These are phyloP conservation scores for Dryas drummondii DNA, from an alignment of 306 rosid genomes.

Conservation along the genomic window DNA sequence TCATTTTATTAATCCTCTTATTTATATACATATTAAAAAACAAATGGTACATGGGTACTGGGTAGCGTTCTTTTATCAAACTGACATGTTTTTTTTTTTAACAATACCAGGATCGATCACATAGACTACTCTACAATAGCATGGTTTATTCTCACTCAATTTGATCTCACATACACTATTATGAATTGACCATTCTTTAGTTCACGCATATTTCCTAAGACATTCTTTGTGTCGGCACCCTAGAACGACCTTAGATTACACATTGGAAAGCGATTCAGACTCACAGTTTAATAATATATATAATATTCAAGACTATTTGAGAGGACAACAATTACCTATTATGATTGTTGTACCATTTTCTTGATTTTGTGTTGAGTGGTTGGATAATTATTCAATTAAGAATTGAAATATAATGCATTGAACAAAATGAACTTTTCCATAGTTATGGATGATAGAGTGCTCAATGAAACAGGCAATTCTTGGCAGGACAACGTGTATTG, in stretches of 20 bases:
- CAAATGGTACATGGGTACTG: too few relatives aligned
- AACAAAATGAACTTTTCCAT: background rate
- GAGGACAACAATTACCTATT: background rate
- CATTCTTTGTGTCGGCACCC: too few relatives aligned
- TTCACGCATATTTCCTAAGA: too few relatives aligned
- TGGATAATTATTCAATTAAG: background rate
- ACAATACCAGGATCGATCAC: too few relatives aligned
- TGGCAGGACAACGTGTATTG: background rate
- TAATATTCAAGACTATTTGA: background rate
- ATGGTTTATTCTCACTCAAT: too few relatives aligned
- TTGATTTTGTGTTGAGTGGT: background rate
- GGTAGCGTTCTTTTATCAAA: background rate
- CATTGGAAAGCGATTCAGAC: background rate
- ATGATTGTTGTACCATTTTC: background rate
- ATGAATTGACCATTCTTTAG: too few relatives aligned
- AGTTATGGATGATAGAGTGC: background rate
- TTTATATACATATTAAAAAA: too few relatives aligned
- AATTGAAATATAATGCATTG: too few relatives aligned
- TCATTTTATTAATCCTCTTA: too few relatives aligned
- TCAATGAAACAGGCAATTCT: background rate
- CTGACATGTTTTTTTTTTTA: background rate
- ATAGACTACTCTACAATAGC: too few relatives aligned
- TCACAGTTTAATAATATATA: background rate
- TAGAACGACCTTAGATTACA: too few relatives aligned
- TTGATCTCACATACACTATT: too few relatives aligned